Evolutionary conservation across 1,284 basidiomycete genomes (phyloP).

Genomic region (Sutorius eximius): DNA sequence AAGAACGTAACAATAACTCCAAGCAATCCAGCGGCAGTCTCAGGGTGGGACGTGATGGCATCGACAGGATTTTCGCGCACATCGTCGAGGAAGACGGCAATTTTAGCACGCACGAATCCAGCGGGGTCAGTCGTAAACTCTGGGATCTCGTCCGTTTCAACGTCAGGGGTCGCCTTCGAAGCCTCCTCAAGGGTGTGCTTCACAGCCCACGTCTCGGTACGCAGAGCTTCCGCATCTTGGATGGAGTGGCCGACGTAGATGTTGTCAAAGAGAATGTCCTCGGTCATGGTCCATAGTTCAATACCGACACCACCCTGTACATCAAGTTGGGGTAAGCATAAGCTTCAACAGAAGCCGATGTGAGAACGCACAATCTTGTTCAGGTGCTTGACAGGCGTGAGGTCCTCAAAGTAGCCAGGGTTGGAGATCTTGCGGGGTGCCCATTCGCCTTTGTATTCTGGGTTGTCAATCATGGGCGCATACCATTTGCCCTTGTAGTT

Average conservation of each 20-base stretch:
- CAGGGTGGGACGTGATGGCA: slow-evolving; percentile 81
- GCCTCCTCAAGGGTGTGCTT: slow-evolving; percentile 72
- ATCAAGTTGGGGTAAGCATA: slow-evolving; percentile 10
- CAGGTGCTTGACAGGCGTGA: slow-evolving; percentile 80
- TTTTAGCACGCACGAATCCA: slow-evolving; percentile 76
- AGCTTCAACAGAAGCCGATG: neutral
- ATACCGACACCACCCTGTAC: slow-evolving; percentile 89
- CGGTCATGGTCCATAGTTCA: slow-evolving; percentile 98
- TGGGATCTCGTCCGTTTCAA: slow-evolving; percentile 50
- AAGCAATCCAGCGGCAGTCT: slow-evolving; percentile 77
- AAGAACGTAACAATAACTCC: slow-evolving; percentile 76
- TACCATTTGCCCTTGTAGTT: slow-evolving; percentile 96
- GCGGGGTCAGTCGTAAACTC: slow-evolving; percentile 74
- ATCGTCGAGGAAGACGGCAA: slow-evolving; percentile 70
- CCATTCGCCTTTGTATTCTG: slow-evolving; percentile 97
- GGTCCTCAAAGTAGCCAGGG: slow-evolving; percentile 91
- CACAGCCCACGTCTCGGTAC: slow-evolving; percentile 81
- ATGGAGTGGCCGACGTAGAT: slow-evolving; percentile 90
- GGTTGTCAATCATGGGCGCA: slow-evolving; percentile 93
- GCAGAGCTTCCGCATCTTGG: slow-evolving; percentile 79
- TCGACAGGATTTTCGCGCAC: slow-evolving; percentile 70
- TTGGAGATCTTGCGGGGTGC: slow-evolving; percentile 89
- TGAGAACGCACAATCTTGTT: slow-evolving; percentile 67
- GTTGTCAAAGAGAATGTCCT: slow-evolving; percentile 95
- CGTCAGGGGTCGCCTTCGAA: slow-evolving; percentile 44